These are phyloP conservation scores for Cryomyces minteri DNA, from an alignment of 495 filamentous ascomycete species.

Conservation along the genomic window DNA sequence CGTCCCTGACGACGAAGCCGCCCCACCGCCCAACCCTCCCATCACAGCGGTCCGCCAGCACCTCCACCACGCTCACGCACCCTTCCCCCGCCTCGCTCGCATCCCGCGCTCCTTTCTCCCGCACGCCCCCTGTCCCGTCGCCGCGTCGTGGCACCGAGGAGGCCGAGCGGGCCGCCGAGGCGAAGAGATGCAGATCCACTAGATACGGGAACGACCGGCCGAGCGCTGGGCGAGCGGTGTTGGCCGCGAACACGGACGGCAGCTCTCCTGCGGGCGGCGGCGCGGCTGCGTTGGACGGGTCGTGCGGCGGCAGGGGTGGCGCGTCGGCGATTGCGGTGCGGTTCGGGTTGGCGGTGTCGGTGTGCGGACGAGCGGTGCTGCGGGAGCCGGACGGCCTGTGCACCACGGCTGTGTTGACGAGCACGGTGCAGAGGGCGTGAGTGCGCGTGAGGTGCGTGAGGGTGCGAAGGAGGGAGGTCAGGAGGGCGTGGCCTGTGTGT, in stretches of 20 bases:
- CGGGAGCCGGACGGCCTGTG: not conserved
- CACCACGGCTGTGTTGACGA: conserved; percentile 12
- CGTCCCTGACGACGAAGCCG: conserved; percentile 1
- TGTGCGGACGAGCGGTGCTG: not conserved
- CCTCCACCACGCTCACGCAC: conserved; percentile 11
- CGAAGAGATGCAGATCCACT: conserved; percentile 16
- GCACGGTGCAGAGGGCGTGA: conserved; percentile 15
- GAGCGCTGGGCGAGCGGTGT: conserved; percentile 11
- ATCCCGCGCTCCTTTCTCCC: not conserved
- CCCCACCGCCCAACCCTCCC: conserved; percentile 14
- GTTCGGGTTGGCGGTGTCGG: not conserved
- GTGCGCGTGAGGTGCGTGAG: conserved; percentile 14
- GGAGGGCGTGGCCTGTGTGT: conserved; percentile 12
- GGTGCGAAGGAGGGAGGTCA: conserved; percentile 15
- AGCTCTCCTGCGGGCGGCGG: not conserved
- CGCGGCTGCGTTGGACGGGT: not conserved
- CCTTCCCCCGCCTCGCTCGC: not conserved
- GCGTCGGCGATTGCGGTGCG: not conserved
- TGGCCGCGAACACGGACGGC: conserved; percentile 16
- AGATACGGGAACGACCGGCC: conserved; percentile 8
- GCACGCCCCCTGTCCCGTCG: not conserved
- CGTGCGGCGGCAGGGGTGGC: not conserved
- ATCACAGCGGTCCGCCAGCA: conserved; percentile 13
- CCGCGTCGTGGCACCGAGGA: conserved; percentile 2
- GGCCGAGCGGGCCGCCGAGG: conserved; percentile 8